Evolutionary conservation across 495 filamentous ascomycete genomes (phyloP), one percentile per base, ranked within the genome.

Genomic region (Aspergillus bertholletiae): DNA sequence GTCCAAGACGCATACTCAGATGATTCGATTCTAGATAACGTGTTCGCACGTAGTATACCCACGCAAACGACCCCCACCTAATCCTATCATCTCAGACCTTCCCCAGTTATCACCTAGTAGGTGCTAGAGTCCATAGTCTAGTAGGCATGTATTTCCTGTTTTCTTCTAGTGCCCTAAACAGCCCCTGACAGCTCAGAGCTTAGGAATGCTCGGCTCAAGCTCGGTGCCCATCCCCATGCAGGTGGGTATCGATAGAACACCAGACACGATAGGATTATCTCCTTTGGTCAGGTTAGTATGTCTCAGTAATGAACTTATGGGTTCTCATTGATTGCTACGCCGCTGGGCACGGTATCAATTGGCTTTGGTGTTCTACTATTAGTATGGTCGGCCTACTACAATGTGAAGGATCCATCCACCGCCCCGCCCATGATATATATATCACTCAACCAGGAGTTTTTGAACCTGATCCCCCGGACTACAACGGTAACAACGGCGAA

Each of bases 181-280:
- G n/a, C n/a, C n/a, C n/a, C 7, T 22, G 18, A 43, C 39, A 43
- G 18, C 39, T 43, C 39, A 8, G 2, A 26, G 12, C 22, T 20
- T n/a, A 51, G 52, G 52, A 54, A 54, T 54, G 52, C 52, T 54
- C 48, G 52, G 52, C 52, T 40, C 52, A 9, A 12, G 52, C 18
- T 22, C 20, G 18, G 18, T 20, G 17, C 37, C n/a, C n/a, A n/a
- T n/a, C n/a, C n/a, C n/a, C n/a, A n/a, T n/a, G n/a, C n/a, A n/a
- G n/a, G n/a, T 15, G 15, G 34, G 34, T 37, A 6, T 3, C 1
- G 2, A n/a, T n/a, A 15, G 34, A 6, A 37, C 34, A 15, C 13
- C 34, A 12, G 17, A 6, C 34, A 37, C 6, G 13, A 37, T 15
- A 7, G 7, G 2, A 11, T 12, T 12, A 32, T 32, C 30, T 32